Base-by-base conservation (phyloP, 805 yeast species). In the Blastobotrys chiropterorum region DNA sequence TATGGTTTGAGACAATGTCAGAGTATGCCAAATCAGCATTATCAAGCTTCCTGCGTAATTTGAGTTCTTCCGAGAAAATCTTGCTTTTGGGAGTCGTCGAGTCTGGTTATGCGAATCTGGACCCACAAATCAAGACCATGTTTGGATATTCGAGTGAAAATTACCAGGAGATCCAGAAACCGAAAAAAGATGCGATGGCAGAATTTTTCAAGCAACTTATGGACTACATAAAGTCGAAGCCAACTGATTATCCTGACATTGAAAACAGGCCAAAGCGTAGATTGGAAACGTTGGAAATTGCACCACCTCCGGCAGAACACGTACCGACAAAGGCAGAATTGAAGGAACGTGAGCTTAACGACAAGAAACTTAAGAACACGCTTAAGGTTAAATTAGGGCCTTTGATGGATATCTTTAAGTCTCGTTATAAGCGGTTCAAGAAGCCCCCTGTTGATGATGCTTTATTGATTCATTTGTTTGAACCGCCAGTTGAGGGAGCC, bases 371-470 rank as follows among this genome's bases (percentile, higher is more conserved):
- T 53, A 90, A 90, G 65, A 92, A 92, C 65, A 75, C 86, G 14
- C 71, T 94, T 52, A 94, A 92, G 67, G 81, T 94, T 53, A 90
- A 86, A 66, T 73, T 94, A 30, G 83, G 95, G 3, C 90, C 87
- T 0, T 70, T 94, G 41, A 86, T 94, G 94, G 98, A 94, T 57
- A 69, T 87, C 19, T 86, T 92, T 72, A 90, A 90, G 65, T 81
- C 74, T 53, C 76, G 97, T 46, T 94, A 92, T 66, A 89, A 89
- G 62, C 74, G 96, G 51, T 94, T 94, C 72, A 85, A 83, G 61
- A 94, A 90, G 62, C 98, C 99, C 0, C 75, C 86, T 0, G 80
- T 94, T 52, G 98, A 92, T 52, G 97, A 90, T 56, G 71, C 76
- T 15, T 72, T 76, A 13, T 71, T 92, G 47, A 73, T 80, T 20